phyloP scores from a whole-genome alignment of 306 rosid species.

The Phaseolus lunatus region DNA sequence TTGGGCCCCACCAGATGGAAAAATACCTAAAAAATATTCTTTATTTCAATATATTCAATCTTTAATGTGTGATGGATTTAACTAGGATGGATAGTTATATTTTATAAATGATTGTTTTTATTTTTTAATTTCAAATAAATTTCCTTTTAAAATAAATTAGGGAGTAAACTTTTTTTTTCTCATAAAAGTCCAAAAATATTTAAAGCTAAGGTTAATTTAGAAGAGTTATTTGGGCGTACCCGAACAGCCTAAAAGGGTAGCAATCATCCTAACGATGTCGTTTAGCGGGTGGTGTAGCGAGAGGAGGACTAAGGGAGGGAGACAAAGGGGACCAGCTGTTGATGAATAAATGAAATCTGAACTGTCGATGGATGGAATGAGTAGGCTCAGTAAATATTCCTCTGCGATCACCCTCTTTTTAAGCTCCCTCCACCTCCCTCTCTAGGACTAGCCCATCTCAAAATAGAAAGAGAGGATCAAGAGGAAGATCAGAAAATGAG shows the following conservation, averaged over 20 bases:
- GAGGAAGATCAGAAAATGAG: slow-evolving; percentile 38
- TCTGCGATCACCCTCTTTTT: slow-evolving; percentile 48
- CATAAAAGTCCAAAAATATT: not conserved
- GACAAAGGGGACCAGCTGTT: slow-evolving; percentile 37
- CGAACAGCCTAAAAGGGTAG: slow-evolving; percentile 17
- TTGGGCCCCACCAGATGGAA: not conserved
- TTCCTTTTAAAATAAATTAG: not conserved
- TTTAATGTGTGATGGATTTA: not conserved
- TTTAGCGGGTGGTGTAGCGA: not conserved
- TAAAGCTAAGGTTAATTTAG: no score
- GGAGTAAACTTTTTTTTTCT: not conserved
- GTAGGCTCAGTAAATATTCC: slow-evolving; percentile 49
- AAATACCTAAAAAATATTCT: not conserved
- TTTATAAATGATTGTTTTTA: not conserved
- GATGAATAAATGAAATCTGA: slow-evolving; percentile 43
- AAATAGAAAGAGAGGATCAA: slow-evolving; percentile 36
- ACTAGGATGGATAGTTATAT: not conserved
- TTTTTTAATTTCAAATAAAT: not conserved
- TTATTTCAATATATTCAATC: not conserved
- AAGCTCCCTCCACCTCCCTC: slow-evolving; percentile 34
- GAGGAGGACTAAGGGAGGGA: not conserved
- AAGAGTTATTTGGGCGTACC: slow-evolving; percentile 2
- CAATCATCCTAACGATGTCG: slow-evolving; percentile 44
- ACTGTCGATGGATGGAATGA: slow-evolving; percentile 52
- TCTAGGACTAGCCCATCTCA: slow-evolving; percentile 15